Evolutionary conservation across 352 stramenopile genomes (phyloP), one percentile per base, ranked within the genome.

Genomic region (Globisporangium irregulare): DNA sequence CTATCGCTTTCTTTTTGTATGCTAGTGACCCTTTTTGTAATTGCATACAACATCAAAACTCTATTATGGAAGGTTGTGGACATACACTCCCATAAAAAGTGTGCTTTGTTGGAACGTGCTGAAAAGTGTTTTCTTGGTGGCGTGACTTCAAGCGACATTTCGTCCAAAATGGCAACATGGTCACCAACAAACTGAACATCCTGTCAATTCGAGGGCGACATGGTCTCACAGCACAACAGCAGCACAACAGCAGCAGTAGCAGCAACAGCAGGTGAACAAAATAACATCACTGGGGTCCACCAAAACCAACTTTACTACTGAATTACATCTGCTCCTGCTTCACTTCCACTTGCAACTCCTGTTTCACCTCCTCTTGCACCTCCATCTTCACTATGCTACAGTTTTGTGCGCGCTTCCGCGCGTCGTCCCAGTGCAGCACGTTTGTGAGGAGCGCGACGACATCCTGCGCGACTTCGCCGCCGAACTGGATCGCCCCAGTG

Each of bases 391-490:
- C 55, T 51, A 58, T 59, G 41, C 41, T 69, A 24, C 59, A 67
- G 1, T 54, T 57, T 65, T 88, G 79, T 1, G 75, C 72, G 66
- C 82, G 75, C 71, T 87, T 87, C 43, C 83, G 79, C 14, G 59
- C 66, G n/a, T 74, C 68, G 58, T 96, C 77, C 86, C 86, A 94
- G 43, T 78, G 68, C 59, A 96, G 70, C 48, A 96, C 54, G 43
- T 86, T 82, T 8, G 82, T 81, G 32, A 96, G 77, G 24, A 93
- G 61, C 7, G 78, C 62, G 24, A 94, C 84, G 5, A 96, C 84
- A 61, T 96, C 87, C 59, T 92, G 86, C 10, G 88, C 86, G 3
- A 96, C 85, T 67, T 91, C 77, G 20, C 80, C 75, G 48, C 85
- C 85, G 59, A 96, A 96, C 73, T 91, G 79, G 65, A 96, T 92